Evolutionary conservation across 1,139 yeast genomes (phyloP).

Genomic region (Pichia sp.): DNA sequence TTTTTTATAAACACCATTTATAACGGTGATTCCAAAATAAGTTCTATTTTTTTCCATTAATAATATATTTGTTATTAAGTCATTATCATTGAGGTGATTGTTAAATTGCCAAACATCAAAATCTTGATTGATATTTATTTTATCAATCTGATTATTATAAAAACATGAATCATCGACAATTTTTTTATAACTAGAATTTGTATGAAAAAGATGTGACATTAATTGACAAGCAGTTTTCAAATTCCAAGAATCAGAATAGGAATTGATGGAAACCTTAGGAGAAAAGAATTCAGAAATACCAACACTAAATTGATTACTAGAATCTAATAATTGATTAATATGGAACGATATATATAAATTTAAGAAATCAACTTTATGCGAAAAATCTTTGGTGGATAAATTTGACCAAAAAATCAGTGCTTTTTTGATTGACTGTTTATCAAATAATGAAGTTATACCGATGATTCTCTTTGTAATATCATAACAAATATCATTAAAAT

Average conservation of each 20-base stretch:
- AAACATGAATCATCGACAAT: constrained; percentile 51
- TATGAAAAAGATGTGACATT: constrained; percentile 47
- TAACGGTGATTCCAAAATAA: constrained; percentile 31
- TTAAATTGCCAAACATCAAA: constrained; percentile 72
- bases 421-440: constrained; percentile 37
- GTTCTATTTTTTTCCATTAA: constrained; percentile 28
- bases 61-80: constrained; percentile 39
- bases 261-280: constrained; percentile 46
- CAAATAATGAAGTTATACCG: constrained; percentile 56
- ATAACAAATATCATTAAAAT: constrained; percentile 49
- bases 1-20: constrained; percentile 19
- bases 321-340: too few relatives aligned
- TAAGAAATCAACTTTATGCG: constrained; percentile 44
- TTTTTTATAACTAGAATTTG: constrained; percentile 36
- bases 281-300: constrained; percentile 37
- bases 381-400: constrained; percentile 36
- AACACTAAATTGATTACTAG: constrained; percentile 25
- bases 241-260: constrained; percentile 81
- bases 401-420: constrained; percentile 56
- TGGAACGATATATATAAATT: constrained; percentile 51
- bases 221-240: constrained; percentile 58
- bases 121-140: constrained; percentile 66
- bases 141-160: constrained; percentile 79
- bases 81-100: constrained; percentile 6
- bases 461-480: constrained; percentile 61